Base-by-base conservation (phyloP, 1,284 basidiomycete species). In the Fomitiporia mediterranea region DNA sequence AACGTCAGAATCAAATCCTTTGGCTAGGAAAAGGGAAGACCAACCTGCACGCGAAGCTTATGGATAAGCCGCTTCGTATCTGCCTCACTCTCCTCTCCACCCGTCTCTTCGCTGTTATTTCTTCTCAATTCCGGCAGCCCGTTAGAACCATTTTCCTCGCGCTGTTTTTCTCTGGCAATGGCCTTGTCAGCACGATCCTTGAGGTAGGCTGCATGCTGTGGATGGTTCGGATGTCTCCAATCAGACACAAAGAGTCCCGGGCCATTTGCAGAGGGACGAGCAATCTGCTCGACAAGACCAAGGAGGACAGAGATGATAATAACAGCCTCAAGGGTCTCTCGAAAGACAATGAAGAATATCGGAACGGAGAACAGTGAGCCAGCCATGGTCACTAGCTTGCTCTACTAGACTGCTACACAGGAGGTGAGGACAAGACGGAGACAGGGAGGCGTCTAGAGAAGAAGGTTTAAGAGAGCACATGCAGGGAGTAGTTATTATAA, bases 251-350 rank as follows among this genome's bases (percentile, higher is more conserved):
- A 49, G 6, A 61, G 19, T 9, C 51, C 49, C 25, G 27, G 40
- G 37, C 35, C 30, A 11, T 28, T 19, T 37, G 57, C 57, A 1
- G 70, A 63, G 65, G 77, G 73, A 61, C 78, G 66, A 2, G 84
- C 77, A 63, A 94, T 83, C 65, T 93, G 90, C 64, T 93, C 82
- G 48, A 90, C 85, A 62, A 95, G 83, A 61, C 89, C 84, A 39
- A 94, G 83, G 51, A 96, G 81, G 60, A 94, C 89, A 7, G 91
- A 90, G 71, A 94, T 74, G 76, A 95, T 91, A 73, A 95, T 88
- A 51, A 83, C 84, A 6, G 91, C 89, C 74, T 96, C 92, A 61
- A 96, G 79, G 1, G 89, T 86, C 77, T 96, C 92, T 61, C 93
- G 82, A 64, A 94, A 90, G 66, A 91, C 82, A 69, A 94, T 91